Evolutionary conservation across 495 filamentous ascomycete species (phyloP), one percentile per base, ranked within the genome.

Genomic region (Apodospora peruviana): DNA sequence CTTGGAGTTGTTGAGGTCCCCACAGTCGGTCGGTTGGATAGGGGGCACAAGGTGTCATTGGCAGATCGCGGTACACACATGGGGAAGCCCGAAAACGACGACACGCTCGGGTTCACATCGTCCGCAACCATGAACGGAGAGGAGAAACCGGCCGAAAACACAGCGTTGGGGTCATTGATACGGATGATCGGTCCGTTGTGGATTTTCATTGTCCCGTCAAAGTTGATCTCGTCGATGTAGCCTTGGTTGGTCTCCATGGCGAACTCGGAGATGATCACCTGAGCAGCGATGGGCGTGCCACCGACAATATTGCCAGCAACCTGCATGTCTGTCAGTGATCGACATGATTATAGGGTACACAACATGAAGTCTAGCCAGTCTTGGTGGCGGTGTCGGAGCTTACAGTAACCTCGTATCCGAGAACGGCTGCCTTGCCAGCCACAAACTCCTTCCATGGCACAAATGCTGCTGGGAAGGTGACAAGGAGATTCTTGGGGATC

Each of bases 121-220:
- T 73, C 70, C 4, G 60, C 60, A 0, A 65, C 65, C 55, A 69
- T 70, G 51, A 72, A 67, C 0, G 64, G 62, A 2, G 45, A 45
- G 9, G 46, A 56, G 34, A 52, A 68, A 0, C 55, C 58, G n/a
- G 51, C 55, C 0, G 59, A 56, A 48, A 60, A 73, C n/a, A 68
- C 56, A 1, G 56, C 64, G 45, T 68, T 64, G 21, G 69, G 70
- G 45, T 73, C 68, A 45, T 69, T 73, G 59, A 73, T 69, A n/a
- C 64, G 55, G 24, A 73, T 45, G 8, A 16, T 60, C 2, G 67
- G 68, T 0, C 70, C 70, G 43, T 61, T 59, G 14, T 10, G 20
- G 23, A 73, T 68, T 34, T 62, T 51, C 17, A 73, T 61, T 20
- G 50, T 50, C 5, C 61, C 65, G 42, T 55, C 55, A 36, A 53